These are phyloP conservation scores for Baorangia bicolor DNA, from an alignment of 768 basidiomycete genomes.

Conservation along the genomic window DNA sequence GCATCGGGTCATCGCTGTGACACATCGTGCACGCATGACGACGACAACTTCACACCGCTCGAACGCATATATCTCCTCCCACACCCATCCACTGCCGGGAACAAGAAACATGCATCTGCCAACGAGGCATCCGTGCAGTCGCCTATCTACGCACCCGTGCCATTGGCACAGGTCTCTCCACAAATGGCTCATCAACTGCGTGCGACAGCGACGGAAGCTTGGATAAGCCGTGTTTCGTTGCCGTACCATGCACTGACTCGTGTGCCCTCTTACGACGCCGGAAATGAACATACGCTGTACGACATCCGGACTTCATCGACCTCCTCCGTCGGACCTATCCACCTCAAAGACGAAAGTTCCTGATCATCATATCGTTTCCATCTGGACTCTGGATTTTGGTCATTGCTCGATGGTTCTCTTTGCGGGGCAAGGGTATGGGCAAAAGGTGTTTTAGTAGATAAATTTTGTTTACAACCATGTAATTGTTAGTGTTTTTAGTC, in stretches of 20 bases:
- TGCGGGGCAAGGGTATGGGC: background rate
- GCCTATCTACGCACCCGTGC: conserved; percentile 67
- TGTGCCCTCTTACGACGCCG: background rate
- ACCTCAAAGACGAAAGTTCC: conserved; percentile 12
- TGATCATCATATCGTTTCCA: background rate
- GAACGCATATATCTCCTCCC: conserved; percentile 68
- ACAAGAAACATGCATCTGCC: conserved; percentile 3
- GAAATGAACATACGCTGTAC: background rate
- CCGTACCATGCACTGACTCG: background rate
- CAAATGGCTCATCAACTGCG: conserved; percentile 49
- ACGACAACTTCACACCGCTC: conserved; percentile 32
- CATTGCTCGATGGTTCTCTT: background rate
- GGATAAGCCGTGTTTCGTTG: conserved; percentile 42
- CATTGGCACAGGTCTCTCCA: conserved; percentile 53
- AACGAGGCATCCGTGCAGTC: conserved; percentile 7
- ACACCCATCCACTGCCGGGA: conserved; percentile 14
- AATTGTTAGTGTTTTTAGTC: conserved; percentile 2
- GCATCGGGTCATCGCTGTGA: conserved; percentile 37
- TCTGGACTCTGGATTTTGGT: background rate
- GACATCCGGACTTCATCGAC: background rate
- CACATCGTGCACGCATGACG: conserved; percentile 11
- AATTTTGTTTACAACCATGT: conserved; percentile 1
- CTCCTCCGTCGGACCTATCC: conserved; percentile 22
- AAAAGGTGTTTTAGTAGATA: background rate
- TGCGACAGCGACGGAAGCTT: conserved; percentile 62